phyloP scores from a whole-genome alignment of 768 basidiomycete species.

The Russula dissimulans region DNA sequence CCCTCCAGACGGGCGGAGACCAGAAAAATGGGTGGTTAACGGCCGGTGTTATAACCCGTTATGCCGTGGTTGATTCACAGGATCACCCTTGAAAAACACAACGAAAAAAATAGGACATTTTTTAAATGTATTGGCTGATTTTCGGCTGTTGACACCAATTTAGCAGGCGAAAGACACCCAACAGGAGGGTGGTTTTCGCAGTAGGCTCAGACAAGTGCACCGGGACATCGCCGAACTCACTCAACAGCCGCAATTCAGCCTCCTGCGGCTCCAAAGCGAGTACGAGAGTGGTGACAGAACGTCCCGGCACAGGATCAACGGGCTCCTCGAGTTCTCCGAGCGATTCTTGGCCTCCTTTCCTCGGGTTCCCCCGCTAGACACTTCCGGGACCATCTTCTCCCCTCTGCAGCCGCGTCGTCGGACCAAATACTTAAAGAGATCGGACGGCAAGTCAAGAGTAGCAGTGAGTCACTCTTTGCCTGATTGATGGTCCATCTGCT shows the following conservation, averaged over 20 bases:
- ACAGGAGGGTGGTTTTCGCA: no score
- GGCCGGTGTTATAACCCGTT: no score
- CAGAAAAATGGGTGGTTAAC: no score
- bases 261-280: conserved; percentile 5
- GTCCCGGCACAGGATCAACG: not conserved
- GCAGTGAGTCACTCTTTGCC: not conserved
- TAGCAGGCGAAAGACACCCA: no score
- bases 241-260: not conserved
- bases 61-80: no score
- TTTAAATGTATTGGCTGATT: no score
- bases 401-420: not conserved
- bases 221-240: not conserved
- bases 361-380: conserved; percentile 1
- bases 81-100: no score
- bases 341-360: not conserved
- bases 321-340: conserved; percentile 7
- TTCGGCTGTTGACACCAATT: no score
- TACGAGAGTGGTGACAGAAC: not conserved
- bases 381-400: conserved; percentile 5
- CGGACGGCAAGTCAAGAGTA: not conserved
- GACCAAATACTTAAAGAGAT: not conserved
- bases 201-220: not conserved
- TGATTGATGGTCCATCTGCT: not conserved
- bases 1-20: no score
- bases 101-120: no score